Evolutionary conservation across 768 basidiomycete genomes (phyloP).

Genomic region (Glaciozyma antarctica): DNA sequence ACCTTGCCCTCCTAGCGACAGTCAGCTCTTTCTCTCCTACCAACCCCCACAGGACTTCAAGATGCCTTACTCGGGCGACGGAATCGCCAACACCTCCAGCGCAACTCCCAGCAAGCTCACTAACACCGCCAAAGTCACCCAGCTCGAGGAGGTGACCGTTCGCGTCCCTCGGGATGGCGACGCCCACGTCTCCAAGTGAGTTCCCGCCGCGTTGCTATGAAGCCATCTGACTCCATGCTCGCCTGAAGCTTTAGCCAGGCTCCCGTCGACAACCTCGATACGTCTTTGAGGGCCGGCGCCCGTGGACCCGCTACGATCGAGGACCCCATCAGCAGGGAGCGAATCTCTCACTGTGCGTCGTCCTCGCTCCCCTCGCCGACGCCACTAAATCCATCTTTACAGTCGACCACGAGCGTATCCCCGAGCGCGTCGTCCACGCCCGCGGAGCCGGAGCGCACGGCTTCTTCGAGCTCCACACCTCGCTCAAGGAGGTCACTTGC

Average conservation of each 20-base stretch:
- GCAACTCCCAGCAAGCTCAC: not conserved
- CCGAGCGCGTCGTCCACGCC: constrained; percentile 55
- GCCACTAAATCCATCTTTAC: not conserved
- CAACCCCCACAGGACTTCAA: not conserved
- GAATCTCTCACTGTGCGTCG: constrained; percentile 29
- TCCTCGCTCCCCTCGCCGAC: not conserved
- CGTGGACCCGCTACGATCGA: constrained; percentile 67
- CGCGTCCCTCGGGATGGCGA: constrained; percentile 12
- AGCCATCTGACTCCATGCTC: not conserved
- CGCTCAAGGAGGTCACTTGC: constrained; percentile 60
- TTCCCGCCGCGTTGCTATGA: not conserved
- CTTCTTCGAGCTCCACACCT: constrained; percentile 64
- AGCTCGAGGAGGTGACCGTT: constrained; percentile 23
- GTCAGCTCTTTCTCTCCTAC: too few species aligned
- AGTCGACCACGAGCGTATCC: constrained; percentile 56
- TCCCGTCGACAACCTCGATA: constrained; percentile 33
- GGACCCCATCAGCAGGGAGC: constrained; percentile 40
- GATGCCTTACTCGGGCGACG: not conserved
- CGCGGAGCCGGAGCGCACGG: constrained; percentile 56
- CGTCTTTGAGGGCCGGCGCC: constrained; percentile 43
- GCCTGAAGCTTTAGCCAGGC: constrained; percentile 10
- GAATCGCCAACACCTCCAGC: not conserved
- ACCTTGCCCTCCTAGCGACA: too few species aligned
- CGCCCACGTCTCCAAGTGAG: not conserved
- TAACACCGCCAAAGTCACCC: constrained; percentile 20